Percentiles rank a stretch among this genome's conserved stretches.
Conservation (phyloP, 345 rosid species). For the Psidium guajava region DNA sequence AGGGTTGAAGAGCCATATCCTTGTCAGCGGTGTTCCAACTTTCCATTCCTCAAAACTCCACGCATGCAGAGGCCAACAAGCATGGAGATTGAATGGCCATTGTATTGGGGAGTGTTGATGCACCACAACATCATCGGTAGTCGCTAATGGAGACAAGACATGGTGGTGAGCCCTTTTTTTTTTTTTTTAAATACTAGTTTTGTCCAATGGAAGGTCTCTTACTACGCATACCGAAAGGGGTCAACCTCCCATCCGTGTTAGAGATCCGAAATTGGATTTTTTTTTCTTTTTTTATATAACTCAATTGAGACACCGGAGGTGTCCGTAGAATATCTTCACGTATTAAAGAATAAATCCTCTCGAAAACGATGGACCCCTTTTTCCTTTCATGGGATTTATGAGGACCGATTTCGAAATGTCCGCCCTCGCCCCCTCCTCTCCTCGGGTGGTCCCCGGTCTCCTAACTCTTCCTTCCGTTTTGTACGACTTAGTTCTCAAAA, state of each 20-base stretch:
- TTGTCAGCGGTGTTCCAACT: neutral
- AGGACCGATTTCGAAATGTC: neutral
- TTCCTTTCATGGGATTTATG: neutral
- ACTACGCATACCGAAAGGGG: rapidly evolving
- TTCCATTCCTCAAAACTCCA: neutral
- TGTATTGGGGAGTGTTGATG: neutral
- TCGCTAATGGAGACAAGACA: neutral
- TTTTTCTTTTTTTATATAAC: neutral
- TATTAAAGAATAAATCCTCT: neutral
- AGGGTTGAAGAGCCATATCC: neutral
- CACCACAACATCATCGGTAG: neutral
- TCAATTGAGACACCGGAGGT: neutral
- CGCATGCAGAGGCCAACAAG: neutral
- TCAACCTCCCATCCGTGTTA: neutral
- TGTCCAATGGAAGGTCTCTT: neutral
- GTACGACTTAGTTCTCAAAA: neutral
- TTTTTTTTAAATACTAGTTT: neutral
- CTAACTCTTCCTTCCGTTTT: neutral
- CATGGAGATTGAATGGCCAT: neutral
- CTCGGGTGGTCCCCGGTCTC: no score
- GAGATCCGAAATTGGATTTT: neutral
- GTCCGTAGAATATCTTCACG: neutral
- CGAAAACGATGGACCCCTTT: neutral
- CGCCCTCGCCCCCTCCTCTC: no score
- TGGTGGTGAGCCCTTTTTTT: neutral